Base-by-base conservation (phyloP, 352 stramenopile species). In the Pythium myriotylum region DNA sequence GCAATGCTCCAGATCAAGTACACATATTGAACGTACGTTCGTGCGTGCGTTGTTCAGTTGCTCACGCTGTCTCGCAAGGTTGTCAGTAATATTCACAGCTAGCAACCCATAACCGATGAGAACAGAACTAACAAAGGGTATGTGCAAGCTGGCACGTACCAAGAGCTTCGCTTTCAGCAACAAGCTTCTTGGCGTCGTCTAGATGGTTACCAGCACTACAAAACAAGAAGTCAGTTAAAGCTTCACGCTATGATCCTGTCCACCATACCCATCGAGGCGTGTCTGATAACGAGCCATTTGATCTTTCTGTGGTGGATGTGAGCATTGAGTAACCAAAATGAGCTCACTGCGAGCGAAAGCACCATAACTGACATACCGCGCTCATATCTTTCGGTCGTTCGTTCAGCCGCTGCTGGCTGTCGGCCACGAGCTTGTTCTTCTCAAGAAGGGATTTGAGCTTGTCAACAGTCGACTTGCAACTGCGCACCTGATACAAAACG, bases 401-500 rank as follows among this genome's bases (percentile, higher is more conserved):
- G 45, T 70, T 61, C 47, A 85, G 73, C 6, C 84, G 84, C 67
- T 93, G 78, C 54, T 90, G 71, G 48, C 80, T 89, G 52, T 87
- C 75, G 19, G 69, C 84, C 52, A 93, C 77, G 40, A 95, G 76
- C 55, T 91, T 89, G 27, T 81, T 83, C 47, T 81, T 80, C 32
- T 92, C 83, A 12, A 95, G 59, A 48, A 81, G 84, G 14, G 84
- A 86, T 65, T 95, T 95, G 59, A 95, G 86, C 68, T 93, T 92
- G 54, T 95, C 86, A 35, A 95, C 67, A 45, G 91, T 79, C 32
- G 84, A 93, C 66, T 95, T 91, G 67, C 88, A 88, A 23, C 73
- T 90, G 23, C 86, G 86, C 24, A 94, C 63, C 73, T 91, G 39
- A 17, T 47, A 41, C 1, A n/a, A n/a, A n/a, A n/a, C n/a, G n/a